These are phyloP conservation scores for Cladophialophora chaetospira DNA, from an alignment of 2,329 filamentous ascomycete genomes.

Conservation along the genomic window DNA sequence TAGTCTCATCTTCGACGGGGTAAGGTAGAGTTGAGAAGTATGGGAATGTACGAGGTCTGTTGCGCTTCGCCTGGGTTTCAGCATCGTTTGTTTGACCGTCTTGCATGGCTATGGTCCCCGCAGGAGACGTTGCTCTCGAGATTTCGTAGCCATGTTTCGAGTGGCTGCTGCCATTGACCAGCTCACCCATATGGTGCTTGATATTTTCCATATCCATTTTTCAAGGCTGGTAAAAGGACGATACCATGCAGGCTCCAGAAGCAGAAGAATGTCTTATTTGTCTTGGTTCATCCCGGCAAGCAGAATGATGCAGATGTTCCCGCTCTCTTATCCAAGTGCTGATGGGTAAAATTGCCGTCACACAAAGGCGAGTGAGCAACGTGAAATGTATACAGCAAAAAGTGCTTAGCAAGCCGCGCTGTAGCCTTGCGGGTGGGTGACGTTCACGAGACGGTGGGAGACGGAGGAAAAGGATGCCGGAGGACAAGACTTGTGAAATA, in stretches of 20 bases:
- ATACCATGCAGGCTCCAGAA: constrained; percentile 2
- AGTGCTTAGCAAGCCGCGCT: constrained; percentile 28
- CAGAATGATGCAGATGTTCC: neutral
- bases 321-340: neutral
- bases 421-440: constrained; percentile 28
- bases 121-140: constrained; percentile 84
- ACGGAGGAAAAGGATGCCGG: neutral
- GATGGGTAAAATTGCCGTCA: neutral
- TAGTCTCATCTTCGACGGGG: constrained; percentile 74
- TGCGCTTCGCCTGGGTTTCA: constrained; percentile 65
- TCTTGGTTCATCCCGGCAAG: constrained; percentile 10
- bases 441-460: constrained; percentile 20
- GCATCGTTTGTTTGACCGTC: constrained; percentile 54
- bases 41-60: constrained; percentile 80
- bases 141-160: constrained; percentile 52
- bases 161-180: constrained; percentile 20
- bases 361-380: constrained; percentile 11
- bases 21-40: constrained; percentile 93
- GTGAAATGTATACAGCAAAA: constrained; percentile 14
- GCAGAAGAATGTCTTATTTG: neutral
- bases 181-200: constrained; percentile 22
- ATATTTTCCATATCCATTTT: constrained; percentile 22
- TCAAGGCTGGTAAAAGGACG: neutral
- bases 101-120: constrained; percentile 52
- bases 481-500: neutral